Percentiles rank a stretch among this genome's conserved stretches.
Evolutionary conservation across 1,139 yeast genomes (phyloP).

Genomic region (Magnusiomyces paraingens): DNA sequence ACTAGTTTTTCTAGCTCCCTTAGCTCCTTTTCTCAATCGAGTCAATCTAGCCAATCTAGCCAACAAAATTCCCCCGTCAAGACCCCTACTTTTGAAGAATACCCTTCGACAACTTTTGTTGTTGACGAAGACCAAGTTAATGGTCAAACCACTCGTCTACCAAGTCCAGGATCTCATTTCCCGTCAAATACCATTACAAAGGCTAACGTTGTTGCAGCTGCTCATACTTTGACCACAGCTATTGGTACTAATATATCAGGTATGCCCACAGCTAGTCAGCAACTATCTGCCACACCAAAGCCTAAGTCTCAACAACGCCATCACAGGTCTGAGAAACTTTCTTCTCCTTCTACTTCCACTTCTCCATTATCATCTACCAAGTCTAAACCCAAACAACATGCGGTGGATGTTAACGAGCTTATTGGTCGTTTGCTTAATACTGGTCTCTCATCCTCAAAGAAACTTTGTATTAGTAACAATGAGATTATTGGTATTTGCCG

Average conservation of each 20-base stretch:
- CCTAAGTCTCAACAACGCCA: too few relatives aligned
- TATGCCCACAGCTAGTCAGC: too few relatives aligned
- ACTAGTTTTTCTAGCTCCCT: conserved; percentile 10
- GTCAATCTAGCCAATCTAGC: background rate
- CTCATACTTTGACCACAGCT: too few relatives aligned
- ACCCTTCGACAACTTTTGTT: background rate
- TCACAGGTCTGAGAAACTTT: too few relatives aligned
- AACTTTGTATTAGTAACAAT: conserved; percentile 37
- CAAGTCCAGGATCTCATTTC: too few relatives aligned
- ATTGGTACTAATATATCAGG: too few relatives aligned
- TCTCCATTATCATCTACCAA: conserved; percentile 7
- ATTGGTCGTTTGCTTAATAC: conserved; percentile 22
- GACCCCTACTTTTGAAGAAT: background rate
- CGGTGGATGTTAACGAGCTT: conserved; percentile 19
- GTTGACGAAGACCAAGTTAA: background rate
- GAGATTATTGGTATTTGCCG: conserved; percentile 63
- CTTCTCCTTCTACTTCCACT: conserved; percentile 3
- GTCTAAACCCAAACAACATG: conserved; percentile 9
- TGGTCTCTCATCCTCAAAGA: conserved; percentile 15
- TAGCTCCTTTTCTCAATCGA: conserved; percentile 4
- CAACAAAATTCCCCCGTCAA: background rate
- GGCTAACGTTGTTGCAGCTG: too few relatives aligned
- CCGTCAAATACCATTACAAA: too few relatives aligned
- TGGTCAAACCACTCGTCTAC: background rate
- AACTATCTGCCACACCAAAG: too few relatives aligned